These are phyloP conservation scores for Mycena latifolia DNA, from an alignment of 768 basidiomycete species.

Conservation along the genomic window DNA sequence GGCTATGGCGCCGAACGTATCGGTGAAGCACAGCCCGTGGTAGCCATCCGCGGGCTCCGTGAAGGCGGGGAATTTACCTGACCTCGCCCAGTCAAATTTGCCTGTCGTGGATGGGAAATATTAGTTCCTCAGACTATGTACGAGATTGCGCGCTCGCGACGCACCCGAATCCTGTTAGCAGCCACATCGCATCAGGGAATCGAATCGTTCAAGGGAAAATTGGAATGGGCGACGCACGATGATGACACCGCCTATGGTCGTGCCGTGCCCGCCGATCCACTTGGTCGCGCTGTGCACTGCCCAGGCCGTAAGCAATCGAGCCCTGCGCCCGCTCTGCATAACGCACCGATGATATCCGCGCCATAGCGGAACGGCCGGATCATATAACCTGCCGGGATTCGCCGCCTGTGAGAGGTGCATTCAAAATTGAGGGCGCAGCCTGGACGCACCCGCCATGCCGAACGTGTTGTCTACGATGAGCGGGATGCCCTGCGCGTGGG, in stretches of 20 bases:
- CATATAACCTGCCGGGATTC: conserved; percentile 61
- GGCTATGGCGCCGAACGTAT: conserved; percentile 74
- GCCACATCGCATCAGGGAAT: too few species aligned
- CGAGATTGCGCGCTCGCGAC: too few species aligned
- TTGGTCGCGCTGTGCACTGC: conserved; percentile 84
- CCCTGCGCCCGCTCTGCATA: too few species aligned
- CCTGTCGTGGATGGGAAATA: too few species aligned
- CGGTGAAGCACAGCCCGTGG: conserved; percentile 75
- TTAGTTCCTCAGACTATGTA: too few species aligned
- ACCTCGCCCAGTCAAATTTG: conserved; percentile 80
- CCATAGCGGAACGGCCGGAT: conserved; percentile 78
- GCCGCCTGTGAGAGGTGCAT: too few species aligned
- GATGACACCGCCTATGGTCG: conserved; percentile 82
- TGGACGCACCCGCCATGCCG: conserved; percentile 69
- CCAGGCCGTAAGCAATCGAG: too few species aligned
- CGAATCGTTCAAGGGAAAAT: background rate
- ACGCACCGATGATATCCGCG: conserved; percentile 78
- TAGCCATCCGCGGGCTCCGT: conserved; percentile 83
- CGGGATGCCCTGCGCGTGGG: conserved; percentile 79
- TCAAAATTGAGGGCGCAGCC: conserved; percentile 45
- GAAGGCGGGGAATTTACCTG: conserved; percentile 80
- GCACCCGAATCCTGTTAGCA: too few species aligned
- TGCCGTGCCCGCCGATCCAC: conserved; percentile 89
- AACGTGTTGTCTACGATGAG: conserved; percentile 88
- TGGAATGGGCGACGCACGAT: conserved; percentile 44